Conservation (phyloP, 805 yeast genomes). For the Sungouiella thailandica region DNA sequence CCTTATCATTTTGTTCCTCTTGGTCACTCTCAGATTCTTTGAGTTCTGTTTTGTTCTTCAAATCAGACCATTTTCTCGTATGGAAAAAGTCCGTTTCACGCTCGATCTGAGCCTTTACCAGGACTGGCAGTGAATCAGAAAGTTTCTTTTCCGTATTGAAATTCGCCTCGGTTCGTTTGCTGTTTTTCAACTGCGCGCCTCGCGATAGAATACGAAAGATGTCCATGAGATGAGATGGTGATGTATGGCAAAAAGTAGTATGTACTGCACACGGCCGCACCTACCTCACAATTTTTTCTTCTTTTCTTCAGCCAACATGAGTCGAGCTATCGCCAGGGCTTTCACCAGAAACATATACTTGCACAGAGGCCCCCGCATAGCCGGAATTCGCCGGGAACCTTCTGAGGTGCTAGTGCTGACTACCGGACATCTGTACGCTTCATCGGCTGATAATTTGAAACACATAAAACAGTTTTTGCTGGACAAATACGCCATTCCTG, state of each 20-base stretch:
- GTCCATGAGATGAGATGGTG: slow-evolving; percentile 65
- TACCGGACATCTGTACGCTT: slow-evolving; percentile 46
- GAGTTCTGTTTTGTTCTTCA: slow-evolving; percentile 11
- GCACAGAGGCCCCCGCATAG: slow-evolving; percentile 53
- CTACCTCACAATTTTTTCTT: slow-evolving; percentile 1
- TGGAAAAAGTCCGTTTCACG: slow-evolving; percentile 83
- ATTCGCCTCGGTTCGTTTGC: slow-evolving; percentile 42
- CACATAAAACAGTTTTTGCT: slow-evolving; percentile 45
- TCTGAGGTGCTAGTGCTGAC: slow-evolving; percentile 38
- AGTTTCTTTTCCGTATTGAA: slow-evolving; percentile 30
- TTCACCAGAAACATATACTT: slow-evolving; percentile 30
- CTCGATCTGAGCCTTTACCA: slow-evolving; percentile 48
- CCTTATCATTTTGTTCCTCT: slow-evolving; percentile 6
- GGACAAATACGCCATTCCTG: slow-evolving; percentile 49
- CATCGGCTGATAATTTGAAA: slow-evolving; percentile 42
- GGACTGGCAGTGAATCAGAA: slow-evolving; percentile 37
- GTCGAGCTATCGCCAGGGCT: slow-evolving; percentile 8
- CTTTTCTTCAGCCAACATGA: too few species aligned
- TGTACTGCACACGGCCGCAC: slow-evolving; percentile 6
- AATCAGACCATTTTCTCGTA: slow-evolving; percentile 48
- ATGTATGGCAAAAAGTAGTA: too few species aligned
- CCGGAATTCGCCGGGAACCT: slow-evolving; percentile 70
- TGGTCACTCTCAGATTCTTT: slow-evolving; percentile 19
- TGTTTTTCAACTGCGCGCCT: slow-evolving; percentile 75
- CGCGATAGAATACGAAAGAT: slow-evolving; percentile 78